Percentiles rank a stretch among this genome's conserved stretches.
These are phyloP conservation scores for Pelargonium nanum DNA, from an alignment of 345 rosid species.

Conservation along the genomic window DNA sequence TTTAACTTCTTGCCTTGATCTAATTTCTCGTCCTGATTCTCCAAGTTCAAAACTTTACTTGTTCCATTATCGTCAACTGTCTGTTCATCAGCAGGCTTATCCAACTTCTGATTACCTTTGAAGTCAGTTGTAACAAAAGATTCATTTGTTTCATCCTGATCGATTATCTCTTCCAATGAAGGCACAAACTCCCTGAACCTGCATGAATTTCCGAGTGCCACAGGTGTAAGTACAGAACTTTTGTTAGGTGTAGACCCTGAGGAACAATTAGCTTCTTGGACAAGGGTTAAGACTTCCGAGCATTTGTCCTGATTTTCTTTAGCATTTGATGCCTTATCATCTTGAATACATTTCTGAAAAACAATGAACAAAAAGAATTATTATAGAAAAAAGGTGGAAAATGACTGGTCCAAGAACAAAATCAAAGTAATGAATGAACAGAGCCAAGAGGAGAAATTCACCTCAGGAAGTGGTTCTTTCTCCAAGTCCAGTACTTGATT, in stretches of 20 bases:
- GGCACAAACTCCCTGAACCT: slow-evolving; percentile 54
- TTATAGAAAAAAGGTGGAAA: slow-evolving; percentile 27
- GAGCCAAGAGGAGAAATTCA: slow-evolving; percentile 8
- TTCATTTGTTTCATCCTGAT: slow-evolving; percentile 19
- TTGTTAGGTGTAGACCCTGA: slow-evolving; percentile 45
- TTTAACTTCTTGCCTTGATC: slow-evolving; percentile 27
- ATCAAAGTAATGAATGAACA: slow-evolving; percentile 2
- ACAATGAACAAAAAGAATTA: slow-evolving; percentile 14
- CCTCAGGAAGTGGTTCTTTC: slow-evolving; percentile 41
- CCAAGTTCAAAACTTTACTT: slow-evolving; percentile 34
- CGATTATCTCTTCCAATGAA: slow-evolving; percentile 32
- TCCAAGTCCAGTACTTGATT: slow-evolving; percentile 52
- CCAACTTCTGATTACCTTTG: slow-evolving; percentile 24
- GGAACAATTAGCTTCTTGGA: slow-evolving; percentile 41
- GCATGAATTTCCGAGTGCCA: slow-evolving; percentile 28
- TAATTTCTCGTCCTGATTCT: slow-evolving; percentile 28
- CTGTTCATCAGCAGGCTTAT: slow-evolving; percentile 30
- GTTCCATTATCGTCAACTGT: slow-evolving; percentile 36
- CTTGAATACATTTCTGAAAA: slow-evolving; percentile 40
- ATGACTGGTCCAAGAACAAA: background rate
- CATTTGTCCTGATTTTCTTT: slow-evolving; percentile 53
- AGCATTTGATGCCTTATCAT: slow-evolving; percentile 29
- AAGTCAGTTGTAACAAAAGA: slow-evolving; percentile 20
- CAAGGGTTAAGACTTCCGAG: slow-evolving; percentile 47
- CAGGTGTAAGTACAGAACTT: slow-evolving; percentile 29